Evolutionary conservation across 164 flowering plant species (phyloP).

Genomic region (Macadamia integrifolia): DNA sequence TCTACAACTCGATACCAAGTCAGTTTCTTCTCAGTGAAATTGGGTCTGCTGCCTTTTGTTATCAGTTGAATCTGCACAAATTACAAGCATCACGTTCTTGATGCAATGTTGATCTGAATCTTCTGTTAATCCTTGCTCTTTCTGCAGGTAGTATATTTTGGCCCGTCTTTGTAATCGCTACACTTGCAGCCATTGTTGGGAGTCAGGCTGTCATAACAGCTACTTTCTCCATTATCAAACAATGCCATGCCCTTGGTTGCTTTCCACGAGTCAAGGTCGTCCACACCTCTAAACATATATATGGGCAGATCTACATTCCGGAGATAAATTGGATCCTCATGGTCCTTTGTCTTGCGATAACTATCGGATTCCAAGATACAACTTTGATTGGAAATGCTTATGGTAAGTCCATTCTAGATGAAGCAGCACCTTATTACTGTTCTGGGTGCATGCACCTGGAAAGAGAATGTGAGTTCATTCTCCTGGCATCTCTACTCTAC

Average conservation of each 20-base stretch:
- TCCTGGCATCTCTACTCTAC: background rate
- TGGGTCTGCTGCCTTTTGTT: background rate
- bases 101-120: background rate
- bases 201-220: slow-evolving; percentile 17
- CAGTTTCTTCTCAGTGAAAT: background rate
- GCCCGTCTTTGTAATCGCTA: slow-evolving; percentile 14
- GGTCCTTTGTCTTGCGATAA: background rate
- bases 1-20: slow-evolving; percentile 10
- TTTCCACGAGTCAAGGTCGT: slow-evolving; percentile 17
- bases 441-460: background rate
- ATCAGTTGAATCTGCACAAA: background rate
- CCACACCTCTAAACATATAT: slow-evolving; percentile 6
- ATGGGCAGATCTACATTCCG: slow-evolving; percentile 12
- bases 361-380: slow-evolving; percentile 1
- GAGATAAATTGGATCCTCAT: slow-evolving; percentile 13
- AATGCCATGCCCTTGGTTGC: slow-evolving; percentile 9
- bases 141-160: slow-evolving; percentile 2
- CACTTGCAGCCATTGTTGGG: slow-evolving; percentile 14
- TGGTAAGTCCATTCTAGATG: background rate
- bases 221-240: slow-evolving; percentile 11
- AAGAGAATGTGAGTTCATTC: background rate
- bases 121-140: background rate
- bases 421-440: background rate
- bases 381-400: slow-evolving; percentile 9
- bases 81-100: background rate